Evolutionary conservation across 192 early-diverging fungal species (phyloP), one percentile per base, ranked within the genome.

Genomic region (Geranomyces michiganensis): DNA sequence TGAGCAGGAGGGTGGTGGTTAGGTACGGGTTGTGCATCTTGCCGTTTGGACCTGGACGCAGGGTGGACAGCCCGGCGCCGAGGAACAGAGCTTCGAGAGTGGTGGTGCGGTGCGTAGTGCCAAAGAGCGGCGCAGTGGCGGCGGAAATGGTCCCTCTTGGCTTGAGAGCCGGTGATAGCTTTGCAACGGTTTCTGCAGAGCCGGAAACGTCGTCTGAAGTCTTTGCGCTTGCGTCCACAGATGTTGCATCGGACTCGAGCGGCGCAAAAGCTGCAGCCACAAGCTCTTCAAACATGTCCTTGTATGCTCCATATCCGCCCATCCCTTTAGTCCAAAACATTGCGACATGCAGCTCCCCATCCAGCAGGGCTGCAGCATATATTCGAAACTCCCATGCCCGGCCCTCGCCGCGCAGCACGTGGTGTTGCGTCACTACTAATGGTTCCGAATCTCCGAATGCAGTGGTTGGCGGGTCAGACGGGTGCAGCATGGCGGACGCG

Each of bases 1-100:
- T 64, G 8, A 64, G 43, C 5, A 64, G 36, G 6, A 64, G 62
- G 9, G 62, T 64, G 32, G 43, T 64, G 62, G 43, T 45, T 13
- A 64, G 62, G 43, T 64, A 64, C 4, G 62, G 62, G 41, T 64
- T 64, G 27, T 64, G 62, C 41, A 46, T 64, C 43, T 64, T 64
- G 33, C 43, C 62, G n/a, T 13, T 24, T 1, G 44, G 41, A 46
- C 41, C 62, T 41, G 43, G 62, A 8, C 62, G 62, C 2, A 64
- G 27, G 8, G 62, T 45, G 5, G 33, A 17, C 1, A 64, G 32
- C 3, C 62, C 62, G 3, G 62, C 17, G 32, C 62, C 62, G 43
- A 41, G 62, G 41, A 24, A 64, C n/a, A 64, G 21, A 7, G 33
- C 62, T 64, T 64, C 62, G 62, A 64, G 62, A 21, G 62, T 64